These are phyloP conservation scores for Gloeophyllum trabeum DNA, from an alignment of 768 basidiomycete genomes.

Conservation along the genomic window DNA sequence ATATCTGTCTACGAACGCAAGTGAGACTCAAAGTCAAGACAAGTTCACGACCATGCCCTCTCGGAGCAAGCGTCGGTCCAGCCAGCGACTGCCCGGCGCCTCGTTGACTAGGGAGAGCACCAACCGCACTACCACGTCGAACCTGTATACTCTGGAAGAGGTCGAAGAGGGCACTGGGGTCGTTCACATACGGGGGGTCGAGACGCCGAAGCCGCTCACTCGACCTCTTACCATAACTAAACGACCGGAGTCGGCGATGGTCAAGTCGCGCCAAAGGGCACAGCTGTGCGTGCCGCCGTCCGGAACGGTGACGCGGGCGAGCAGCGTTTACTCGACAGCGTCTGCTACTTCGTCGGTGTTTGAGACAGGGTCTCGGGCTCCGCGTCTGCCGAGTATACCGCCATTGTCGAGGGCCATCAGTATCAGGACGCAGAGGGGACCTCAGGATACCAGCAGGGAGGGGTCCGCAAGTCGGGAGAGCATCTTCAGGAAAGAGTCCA, in stretches of 20 bases:
- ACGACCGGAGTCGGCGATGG: background rate
- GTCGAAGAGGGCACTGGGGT: constrained; percentile 24
- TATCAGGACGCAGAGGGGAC: background rate
- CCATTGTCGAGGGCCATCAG: background rate
- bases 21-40: background rate
- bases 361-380: background rate
- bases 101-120: background rate
- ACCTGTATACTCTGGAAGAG: constrained; percentile 29
- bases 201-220: background rate
- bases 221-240: background rate
- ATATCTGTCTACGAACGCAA: background rate
- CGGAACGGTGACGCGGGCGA: background rate
- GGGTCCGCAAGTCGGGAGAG: background rate
- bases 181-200: constrained; percentile 22
- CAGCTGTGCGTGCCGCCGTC: background rate
- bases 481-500: background rate
- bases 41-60: background rate
- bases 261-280: background rate
- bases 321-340: background rate
- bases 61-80: background rate
- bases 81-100: background rate
- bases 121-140: constrained; percentile 9
- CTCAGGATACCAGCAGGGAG: background rate
- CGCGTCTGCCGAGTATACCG: background rate
- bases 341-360: background rate